Conservation (phyloP, 1,284 basidiomycete species). For the Testicularia cyperi region DNA sequence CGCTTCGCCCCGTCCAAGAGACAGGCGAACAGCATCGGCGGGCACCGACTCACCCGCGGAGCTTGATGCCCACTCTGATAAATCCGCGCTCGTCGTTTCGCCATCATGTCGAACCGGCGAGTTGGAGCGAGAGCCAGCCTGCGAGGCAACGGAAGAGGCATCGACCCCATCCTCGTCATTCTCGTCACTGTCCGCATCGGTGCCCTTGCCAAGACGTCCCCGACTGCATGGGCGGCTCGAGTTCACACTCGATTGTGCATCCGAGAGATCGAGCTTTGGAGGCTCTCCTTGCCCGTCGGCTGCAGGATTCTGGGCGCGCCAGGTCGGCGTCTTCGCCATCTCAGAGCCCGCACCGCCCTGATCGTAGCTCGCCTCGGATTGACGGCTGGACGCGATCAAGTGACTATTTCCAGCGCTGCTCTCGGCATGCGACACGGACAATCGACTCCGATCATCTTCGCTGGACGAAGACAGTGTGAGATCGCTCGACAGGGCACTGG, state of each 20-base stretch:
- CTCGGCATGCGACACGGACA: constrained; percentile 20
- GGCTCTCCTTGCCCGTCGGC: constrained; percentile 39
- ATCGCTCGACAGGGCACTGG: constrained; percentile 26
- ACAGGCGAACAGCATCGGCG: neutral
- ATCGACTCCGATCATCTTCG: constrained; percentile 17
- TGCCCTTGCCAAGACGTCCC: too few relatives aligned
- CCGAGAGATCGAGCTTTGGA: constrained; percentile 34
- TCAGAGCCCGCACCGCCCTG: constrained; percentile 22
- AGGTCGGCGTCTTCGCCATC: constrained; percentile 45
- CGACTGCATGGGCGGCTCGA: too few relatives aligned
- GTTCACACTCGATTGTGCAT: too few relatives aligned
- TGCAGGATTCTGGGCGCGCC: constrained; percentile 34
- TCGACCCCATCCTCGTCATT: constrained; percentile 44
- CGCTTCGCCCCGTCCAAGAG: constrained; percentile 5
- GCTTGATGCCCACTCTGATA: too few relatives aligned
- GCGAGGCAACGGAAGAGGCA: constrained; percentile 51
- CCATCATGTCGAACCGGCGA: constrained; percentile 34
- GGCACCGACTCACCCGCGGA: neutral
- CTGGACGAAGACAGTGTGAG: constrained; percentile 27
- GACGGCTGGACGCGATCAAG: constrained; percentile 3
- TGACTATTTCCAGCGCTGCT: constrained; percentile 9
- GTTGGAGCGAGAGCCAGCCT: constrained; percentile 52
- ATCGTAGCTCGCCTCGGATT: constrained; percentile 13
- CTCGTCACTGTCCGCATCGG: too few relatives aligned
- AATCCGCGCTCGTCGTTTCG: too few relatives aligned